A percentile compares a stretch with the other conserved stretches of the same genome.
Conservation (phyloP, 208 protist species). For the Blastocrithidia nonstop region DNA sequence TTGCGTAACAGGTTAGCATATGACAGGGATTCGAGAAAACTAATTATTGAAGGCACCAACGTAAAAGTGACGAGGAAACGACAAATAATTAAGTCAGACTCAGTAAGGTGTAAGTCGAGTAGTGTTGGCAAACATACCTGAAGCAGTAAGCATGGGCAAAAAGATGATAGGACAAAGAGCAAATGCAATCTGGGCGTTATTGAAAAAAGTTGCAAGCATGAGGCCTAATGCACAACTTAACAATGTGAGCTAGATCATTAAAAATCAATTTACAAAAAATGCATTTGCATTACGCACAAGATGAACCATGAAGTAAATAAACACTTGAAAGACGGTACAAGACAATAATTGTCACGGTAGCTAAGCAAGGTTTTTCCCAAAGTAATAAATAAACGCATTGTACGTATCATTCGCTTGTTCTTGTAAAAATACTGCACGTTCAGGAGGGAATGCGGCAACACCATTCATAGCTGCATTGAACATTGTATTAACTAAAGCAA, state of each 20-base stretch:
- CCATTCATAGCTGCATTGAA: conserved; percentile 49
- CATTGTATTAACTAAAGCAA: conserved; percentile 63
- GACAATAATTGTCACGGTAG: conserved; percentile 63
- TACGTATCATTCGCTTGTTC: conserved; percentile 77
- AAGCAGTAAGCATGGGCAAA: conserved; percentile 54
- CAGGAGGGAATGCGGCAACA: conserved; percentile 56
- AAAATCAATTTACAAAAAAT: conserved; percentile 65
- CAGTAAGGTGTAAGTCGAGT: conserved; percentile 56
- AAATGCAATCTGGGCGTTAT: conserved; percentile 44
- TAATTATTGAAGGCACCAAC: conserved; percentile 62
- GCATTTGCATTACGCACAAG: conserved; percentile 25
- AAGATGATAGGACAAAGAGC: conserved; percentile 54
- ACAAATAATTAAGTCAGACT: conserved; percentile 71
- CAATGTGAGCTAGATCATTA: conserved; percentile 42
- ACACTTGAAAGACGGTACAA: conserved; percentile 20
- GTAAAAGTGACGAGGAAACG: conserved; percentile 65
- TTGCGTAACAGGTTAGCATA: conserved; percentile 43
- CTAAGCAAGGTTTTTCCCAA: conserved; percentile 63
- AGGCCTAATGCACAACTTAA: conserved; percentile 54
- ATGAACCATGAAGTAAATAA: conserved; percentile 73
- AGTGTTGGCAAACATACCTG: conserved; percentile 70
- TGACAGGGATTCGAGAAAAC: conserved; percentile 31
- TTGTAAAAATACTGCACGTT: conserved; percentile 68
- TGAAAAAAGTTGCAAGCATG: conserved; percentile 70
- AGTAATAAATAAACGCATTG: conserved; percentile 56